These are phyloP conservation scores for Mucor plumbeus DNA, from an alignment of 371 early-diverging fungal species.

Conservation along the genomic window DNA sequence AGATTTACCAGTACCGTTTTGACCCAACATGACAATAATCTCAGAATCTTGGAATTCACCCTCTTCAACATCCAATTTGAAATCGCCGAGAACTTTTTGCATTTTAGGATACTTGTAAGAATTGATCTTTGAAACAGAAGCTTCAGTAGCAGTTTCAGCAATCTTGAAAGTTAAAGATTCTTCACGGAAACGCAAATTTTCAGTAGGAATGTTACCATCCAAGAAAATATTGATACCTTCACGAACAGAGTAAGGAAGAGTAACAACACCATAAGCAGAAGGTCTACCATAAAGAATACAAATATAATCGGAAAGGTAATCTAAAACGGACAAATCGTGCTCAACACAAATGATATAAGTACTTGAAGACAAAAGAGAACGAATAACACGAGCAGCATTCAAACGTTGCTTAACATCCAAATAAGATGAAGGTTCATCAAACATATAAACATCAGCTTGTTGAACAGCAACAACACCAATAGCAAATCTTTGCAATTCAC, in stretches of 20 bases:
- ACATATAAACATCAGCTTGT: slow-evolving; percentile 97
- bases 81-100: slow-evolving; percentile 86
- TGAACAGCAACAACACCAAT: slow-evolving; percentile 93
- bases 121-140: slow-evolving; percentile 64
- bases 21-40: slow-evolving; percentile 99
- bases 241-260: slow-evolving; percentile 97
- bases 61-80: slow-evolving; percentile 81
- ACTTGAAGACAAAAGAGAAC: slow-evolving; percentile 76
- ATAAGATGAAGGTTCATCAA: slow-evolving; percentile 99
- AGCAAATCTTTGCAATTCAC: slow-evolving; percentile 99
- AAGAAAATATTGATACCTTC: slow-evolving; percentile 99
- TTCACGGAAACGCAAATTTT: slow-evolving; percentile 99
- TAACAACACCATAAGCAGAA: slow-evolving; percentile 99
- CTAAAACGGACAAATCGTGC: slow-evolving; percentile 99
- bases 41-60: slow-evolving; percentile 98
- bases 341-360: slow-evolving; percentile 98
- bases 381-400: slow-evolving; percentile 96
- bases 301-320: slow-evolving; percentile 99
- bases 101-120: slow-evolving; percentile 89
- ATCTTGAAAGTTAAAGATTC: slow-evolving; percentile 96
- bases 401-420: slow-evolving; percentile 99
- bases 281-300: slow-evolving; percentile 99
- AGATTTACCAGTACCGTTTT: slow-evolving; percentile 99
- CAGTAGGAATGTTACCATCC: slow-evolving; percentile 98
- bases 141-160: slow-evolving; percentile 86